A percentile compares a stretch with the other conserved stretches of the same genome.
phyloP scores from a whole-genome alignment of 2,329 filamentous ascomycete species.

The Leptosphaerulina australis region DNA sequence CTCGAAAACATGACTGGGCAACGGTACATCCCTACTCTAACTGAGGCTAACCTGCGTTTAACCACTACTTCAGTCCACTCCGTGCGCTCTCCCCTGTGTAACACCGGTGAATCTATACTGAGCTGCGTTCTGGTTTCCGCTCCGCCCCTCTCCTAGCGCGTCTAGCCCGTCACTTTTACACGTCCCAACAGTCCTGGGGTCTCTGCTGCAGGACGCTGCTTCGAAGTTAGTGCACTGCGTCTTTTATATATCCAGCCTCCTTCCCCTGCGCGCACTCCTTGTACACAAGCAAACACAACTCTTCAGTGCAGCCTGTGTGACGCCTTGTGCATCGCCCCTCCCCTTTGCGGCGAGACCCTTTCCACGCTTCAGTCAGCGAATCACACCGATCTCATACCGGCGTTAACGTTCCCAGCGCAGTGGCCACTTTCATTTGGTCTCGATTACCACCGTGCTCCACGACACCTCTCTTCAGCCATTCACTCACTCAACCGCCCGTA shows the following conservation, averaged over 20 bases:
- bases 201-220: slow-evolving; percentile 3
- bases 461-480: slow-evolving; percentile 27
- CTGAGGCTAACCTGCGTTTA: background rate
- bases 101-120: slow-evolving; percentile 8
- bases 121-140: slow-evolving; percentile 32
- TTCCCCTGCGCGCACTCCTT: slow-evolving; percentile 26
- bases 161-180: slow-evolving; percentile 34
- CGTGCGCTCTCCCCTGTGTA: slow-evolving; percentile 29
- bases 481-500: slow-evolving; percentile 25
- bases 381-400: slow-evolving; percentile 26
- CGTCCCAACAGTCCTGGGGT: slow-evolving; percentile 31
- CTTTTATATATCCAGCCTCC: slow-evolving; percentile 32
- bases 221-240: slow-evolving; percentile 13
- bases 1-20: slow-evolving; percentile 22
- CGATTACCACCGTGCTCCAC: slow-evolving; percentile 19
- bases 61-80: too few species aligned
- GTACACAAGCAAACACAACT: slow-evolving; percentile 26
- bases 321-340: slow-evolving; percentile 26
- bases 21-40: slow-evolving; percentile 17
- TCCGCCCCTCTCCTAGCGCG: slow-evolving; percentile 41
- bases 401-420: slow-evolving; percentile 24
- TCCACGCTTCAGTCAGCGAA: slow-evolving; percentile 28
- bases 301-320: slow-evolving; percentile 35
- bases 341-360: slow-evolving; percentile 23
- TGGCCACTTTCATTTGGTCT: slow-evolving; percentile 28